Evolutionary conservation across 2,329 filamentous ascomycete genomes (phyloP).

Genomic region (Cladophialophora yegresii): DNA sequence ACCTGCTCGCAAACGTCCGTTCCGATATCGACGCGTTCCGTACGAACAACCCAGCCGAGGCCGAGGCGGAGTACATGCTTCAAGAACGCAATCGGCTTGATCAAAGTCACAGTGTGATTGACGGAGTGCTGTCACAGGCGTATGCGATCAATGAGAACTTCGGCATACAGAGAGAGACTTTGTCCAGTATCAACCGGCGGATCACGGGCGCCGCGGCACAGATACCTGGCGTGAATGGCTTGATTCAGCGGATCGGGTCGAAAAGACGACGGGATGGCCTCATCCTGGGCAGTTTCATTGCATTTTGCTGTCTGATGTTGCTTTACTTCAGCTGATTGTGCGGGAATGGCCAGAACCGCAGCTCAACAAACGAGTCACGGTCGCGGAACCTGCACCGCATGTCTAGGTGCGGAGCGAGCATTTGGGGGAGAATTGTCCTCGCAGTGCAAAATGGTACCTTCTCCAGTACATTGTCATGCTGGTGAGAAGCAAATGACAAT

Average conservation of each 20-base stretch:
- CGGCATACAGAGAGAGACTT: conserved; percentile 77
- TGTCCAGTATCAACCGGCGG: conserved; percentile 83
- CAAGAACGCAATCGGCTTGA: conserved; percentile 84
- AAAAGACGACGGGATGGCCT: conserved; percentile 95
- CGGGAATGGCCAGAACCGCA: background rate
- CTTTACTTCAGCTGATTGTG: conserved; percentile 52
- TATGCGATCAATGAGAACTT: conserved; percentile 97
- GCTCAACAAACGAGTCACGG: background rate
- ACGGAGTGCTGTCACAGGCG: conserved; percentile 88
- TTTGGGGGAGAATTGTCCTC: background rate
- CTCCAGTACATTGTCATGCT: background rate
- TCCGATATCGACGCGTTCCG: conserved; percentile 91
- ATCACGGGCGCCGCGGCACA: conserved; percentile 88
- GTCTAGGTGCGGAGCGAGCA: background rate
- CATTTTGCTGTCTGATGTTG: conserved; percentile 84
- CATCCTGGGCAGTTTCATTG: conserved; percentile 88
- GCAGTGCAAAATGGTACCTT: background rate
- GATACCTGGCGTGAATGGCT: conserved; percentile 85
- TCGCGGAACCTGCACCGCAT: background rate
- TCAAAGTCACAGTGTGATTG: conserved; percentile 83
- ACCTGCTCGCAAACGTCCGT: conserved; percentile 86
- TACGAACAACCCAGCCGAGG: conserved; percentile 73
- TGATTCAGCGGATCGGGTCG: conserved; percentile 89
- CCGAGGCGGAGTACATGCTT: conserved; percentile 96
- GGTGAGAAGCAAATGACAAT: background rate